Base-by-base conservation (phyloP, 2,329 filamentous ascomycete genomes). In the Monilinia polystroma region DNA sequence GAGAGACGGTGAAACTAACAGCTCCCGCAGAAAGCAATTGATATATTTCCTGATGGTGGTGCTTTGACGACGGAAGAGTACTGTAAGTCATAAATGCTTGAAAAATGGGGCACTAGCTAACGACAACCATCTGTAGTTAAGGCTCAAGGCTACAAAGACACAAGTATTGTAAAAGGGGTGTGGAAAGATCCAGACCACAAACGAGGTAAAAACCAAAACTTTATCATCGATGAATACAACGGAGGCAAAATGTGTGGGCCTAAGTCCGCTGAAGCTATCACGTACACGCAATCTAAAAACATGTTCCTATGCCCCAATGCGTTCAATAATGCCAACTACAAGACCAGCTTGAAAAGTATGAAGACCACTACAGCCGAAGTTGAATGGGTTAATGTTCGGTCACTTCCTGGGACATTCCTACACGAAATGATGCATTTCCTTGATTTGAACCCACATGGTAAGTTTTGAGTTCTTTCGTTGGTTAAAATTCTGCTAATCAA, bases 401-500 rank as follows among this genome's bases (percentile, higher is more conserved):
- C 62, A 20, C 62, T 64, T 38, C 26, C 62, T 45, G 62, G 62
- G 45, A 45, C 35, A 7, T 64, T 64, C 41, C 18, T 57, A 11
- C 62, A 57, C 26, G 62, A 64, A 47, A 57, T 64, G 62, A 64
- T 64, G 62, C 26, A 64, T 20, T 64, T 64, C n/a, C 52, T 64
- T 29, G 62, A 57, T 18, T 47, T 64, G 41, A 29, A 57, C 41
- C 62, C 62, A 56, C 52, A 64, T 56, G 52, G 62, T 64, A 56
- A 29, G 52, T 20, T 23, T 32, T 47, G 41, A 32, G 8, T 11
- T 38, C 4, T 45, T 43, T 29, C 3, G 20, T 29, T 11, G 52
- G 2, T 45, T 20, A 26, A n/a, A 1, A 56, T 35, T n/a, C 12
- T 35, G 52, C 41, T 64, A 47, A 64, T n/a, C 35, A 35, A 20